phyloP scores from a whole-genome alignment of 345 rosid genomes.

The Conringia planisiliqua region DNA sequence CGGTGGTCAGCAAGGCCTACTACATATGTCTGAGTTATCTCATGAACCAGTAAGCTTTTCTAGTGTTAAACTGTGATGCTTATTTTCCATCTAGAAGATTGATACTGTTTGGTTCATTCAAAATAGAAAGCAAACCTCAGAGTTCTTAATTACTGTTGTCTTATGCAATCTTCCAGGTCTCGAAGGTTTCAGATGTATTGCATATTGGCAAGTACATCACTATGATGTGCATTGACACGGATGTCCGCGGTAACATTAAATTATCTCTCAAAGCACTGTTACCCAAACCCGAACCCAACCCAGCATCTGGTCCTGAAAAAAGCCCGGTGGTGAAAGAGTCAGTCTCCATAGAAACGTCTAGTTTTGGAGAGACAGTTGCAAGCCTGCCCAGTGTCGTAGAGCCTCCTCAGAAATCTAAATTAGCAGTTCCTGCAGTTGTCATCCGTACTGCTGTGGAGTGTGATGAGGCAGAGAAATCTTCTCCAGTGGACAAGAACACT shows the following conservation, averaged over 20 bases:
- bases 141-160: neutral
- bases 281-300: constrained; percentile 30
- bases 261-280: constrained; percentile 70
- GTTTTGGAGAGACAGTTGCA: constrained; percentile 42
- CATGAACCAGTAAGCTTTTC: constrained; percentile 70
- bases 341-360: constrained; percentile 36
- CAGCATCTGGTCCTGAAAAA: constrained; percentile 24
- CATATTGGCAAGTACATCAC: constrained; percentile 74
- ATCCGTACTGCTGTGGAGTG: constrained; percentile 88
- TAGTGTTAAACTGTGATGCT: neutral
- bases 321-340: constrained; percentile 31
- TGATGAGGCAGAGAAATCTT: constrained; percentile 67
- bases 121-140: neutral
- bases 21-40: constrained; percentile 91
- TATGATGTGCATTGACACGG: constrained; percentile 83
- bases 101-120: neutral
- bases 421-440: constrained; percentile 52
- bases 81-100: neutral
- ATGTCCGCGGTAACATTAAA: constrained; percentile 94
- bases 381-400: constrained; percentile 36
- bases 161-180: constrained; percentile 50
- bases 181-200: constrained; percentile 75
- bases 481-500: constrained; percentile 32
- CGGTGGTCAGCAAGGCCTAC: constrained; percentile 94
- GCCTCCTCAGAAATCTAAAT: constrained; percentile 38